These are phyloP conservation scores for Luffa aegyptiaca DNA, from an alignment of 306 rosid genomes.

Conservation along the genomic window DNA sequence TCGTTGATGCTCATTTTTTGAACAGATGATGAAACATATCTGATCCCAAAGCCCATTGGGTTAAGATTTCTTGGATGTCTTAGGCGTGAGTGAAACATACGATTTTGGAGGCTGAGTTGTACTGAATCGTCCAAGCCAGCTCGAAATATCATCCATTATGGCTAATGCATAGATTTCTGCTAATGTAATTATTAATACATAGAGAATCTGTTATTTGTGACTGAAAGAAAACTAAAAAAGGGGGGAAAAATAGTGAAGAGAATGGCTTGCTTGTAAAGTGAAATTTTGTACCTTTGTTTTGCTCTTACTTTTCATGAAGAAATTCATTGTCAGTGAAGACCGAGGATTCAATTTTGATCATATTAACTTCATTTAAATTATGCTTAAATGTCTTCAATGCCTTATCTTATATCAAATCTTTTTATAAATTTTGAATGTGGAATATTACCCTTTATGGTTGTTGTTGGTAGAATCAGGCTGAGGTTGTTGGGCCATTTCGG, in stretches of 20 bases:
- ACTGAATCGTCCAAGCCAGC: conserved; percentile 5
- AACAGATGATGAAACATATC: neutral
- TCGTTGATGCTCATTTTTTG: neutral
- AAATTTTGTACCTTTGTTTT: conserved; percentile 2
- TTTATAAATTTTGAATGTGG: neutral
- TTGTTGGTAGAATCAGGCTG: no score
- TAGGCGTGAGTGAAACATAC: neutral
- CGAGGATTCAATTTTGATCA: neutral
- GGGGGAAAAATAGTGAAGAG: neutral
- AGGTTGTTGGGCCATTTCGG: no score
- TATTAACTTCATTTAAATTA: neutral
- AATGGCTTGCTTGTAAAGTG: conserved; percentile 5
- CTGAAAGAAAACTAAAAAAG: neutral
- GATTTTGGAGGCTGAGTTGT: neutral
- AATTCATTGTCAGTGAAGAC: neutral
- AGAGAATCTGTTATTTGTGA: neutral
- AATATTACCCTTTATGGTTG: neutral
- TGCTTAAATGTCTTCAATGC: neutral
- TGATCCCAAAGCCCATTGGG: neutral
- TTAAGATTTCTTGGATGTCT: neutral
- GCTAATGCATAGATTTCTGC: neutral
- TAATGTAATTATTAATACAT: conserved; percentile 9
- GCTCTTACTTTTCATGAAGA: neutral
- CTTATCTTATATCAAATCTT: neutral
- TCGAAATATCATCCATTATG: neutral